These are phyloP conservation scores for Auriculariales sp. DNA, from an alignment of 768 basidiomycete species.

Conservation along the genomic window DNA sequence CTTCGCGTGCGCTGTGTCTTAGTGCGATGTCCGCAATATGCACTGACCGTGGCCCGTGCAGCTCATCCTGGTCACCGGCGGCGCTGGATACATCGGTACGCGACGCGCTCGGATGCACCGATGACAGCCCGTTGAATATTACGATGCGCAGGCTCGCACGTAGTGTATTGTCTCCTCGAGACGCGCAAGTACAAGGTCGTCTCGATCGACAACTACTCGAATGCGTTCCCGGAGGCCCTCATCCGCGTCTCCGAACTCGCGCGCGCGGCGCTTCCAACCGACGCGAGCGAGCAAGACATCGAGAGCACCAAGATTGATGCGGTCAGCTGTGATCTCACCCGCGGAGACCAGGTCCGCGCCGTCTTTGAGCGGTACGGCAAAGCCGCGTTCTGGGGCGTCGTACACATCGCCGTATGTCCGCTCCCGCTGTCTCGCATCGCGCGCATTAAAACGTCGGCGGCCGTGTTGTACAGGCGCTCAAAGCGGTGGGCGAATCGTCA, in stretches of 20 bases:
- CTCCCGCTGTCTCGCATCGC: not conserved
- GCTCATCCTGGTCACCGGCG: constrained; percentile 62
- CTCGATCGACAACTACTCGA: constrained; percentile 90
- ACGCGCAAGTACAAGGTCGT: constrained; percentile 86
- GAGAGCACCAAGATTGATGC: constrained; percentile 62
- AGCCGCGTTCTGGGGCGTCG: constrained; percentile 89
- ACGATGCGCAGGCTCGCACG: constrained; percentile 64
- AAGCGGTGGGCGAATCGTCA: constrained; percentile 93
- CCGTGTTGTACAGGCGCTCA: constrained; percentile 57
- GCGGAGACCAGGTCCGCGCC: constrained; percentile 48
- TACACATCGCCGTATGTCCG: constrained; percentile 78
- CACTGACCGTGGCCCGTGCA: constrained; percentile 11
- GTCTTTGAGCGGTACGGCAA: constrained; percentile 79
- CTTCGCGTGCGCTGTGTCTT: constrained; percentile 1
- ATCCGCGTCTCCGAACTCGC: constrained; percentile 70
- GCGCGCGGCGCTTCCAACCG: constrained; percentile 47
- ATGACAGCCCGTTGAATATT: constrained; percentile 6
- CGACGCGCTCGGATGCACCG: constrained; percentile 2
- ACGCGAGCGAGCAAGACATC: constrained; percentile 52
- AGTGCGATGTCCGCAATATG: not conserved
- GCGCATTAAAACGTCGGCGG: not conserved
- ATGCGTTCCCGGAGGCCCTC: constrained; percentile 68
- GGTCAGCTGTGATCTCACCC: constrained; percentile 60
- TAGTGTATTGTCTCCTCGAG: constrained; percentile 73
- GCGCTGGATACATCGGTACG: constrained; percentile 82